Percentiles rank a stretch among this genome's conserved stretches.
Evolutionary conservation across 2,329 filamentous ascomycete species (phyloP).

Genomic region (Delphinella strobiligena): DNA sequence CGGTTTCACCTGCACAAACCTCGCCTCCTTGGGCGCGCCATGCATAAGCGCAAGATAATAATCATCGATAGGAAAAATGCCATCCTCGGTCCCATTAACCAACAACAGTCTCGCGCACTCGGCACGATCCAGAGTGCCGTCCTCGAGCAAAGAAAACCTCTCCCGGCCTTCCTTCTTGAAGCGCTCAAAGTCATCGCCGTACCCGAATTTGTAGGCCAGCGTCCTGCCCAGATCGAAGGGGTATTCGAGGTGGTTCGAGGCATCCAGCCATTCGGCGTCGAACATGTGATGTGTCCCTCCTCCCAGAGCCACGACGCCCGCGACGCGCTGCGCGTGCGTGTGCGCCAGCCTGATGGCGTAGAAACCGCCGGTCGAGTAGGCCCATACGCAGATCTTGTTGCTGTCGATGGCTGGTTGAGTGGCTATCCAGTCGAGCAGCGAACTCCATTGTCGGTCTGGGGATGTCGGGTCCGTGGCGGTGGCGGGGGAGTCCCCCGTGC

Average conservation of each 20-base stretch:
- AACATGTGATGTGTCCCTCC: conserved; percentile 51
- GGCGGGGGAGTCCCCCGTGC: conserved; percentile 46
- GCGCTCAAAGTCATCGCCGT: conserved; percentile 25
- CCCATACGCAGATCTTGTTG: conserved; percentile 40
- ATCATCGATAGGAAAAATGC: conserved; percentile 52
- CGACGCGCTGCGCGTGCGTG: conserved; percentile 40
- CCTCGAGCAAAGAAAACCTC: conserved; percentile 43
- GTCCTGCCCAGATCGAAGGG: conserved; percentile 45
- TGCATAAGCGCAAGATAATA: conserved; percentile 42
- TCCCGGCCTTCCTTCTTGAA: conserved; percentile 36
- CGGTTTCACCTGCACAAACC: conserved; percentile 31
- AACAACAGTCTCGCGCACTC: conserved; percentile 39
- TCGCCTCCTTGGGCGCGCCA: conserved; percentile 41
- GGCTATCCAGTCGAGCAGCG: conserved; percentile 43
- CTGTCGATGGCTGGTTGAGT: conserved; percentile 36
- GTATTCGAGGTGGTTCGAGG: conserved; percentile 46
- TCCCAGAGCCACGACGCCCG: conserved; percentile 41
- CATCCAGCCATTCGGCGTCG: conserved; percentile 39
- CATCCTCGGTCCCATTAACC: conserved; percentile 47
- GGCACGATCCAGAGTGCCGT: conserved; percentile 41
- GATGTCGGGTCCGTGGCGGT: conserved; percentile 31
- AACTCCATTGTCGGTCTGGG: conserved; percentile 42
- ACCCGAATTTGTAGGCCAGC: conserved; percentile 38
- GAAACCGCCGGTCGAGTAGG: conserved; percentile 47
- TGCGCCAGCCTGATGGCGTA: conserved; percentile 47